These are phyloP conservation scores for Neckera pumila DNA, from an alignment of 225 moss, liverwort and hornwort species.

Conservation along the genomic window DNA sequence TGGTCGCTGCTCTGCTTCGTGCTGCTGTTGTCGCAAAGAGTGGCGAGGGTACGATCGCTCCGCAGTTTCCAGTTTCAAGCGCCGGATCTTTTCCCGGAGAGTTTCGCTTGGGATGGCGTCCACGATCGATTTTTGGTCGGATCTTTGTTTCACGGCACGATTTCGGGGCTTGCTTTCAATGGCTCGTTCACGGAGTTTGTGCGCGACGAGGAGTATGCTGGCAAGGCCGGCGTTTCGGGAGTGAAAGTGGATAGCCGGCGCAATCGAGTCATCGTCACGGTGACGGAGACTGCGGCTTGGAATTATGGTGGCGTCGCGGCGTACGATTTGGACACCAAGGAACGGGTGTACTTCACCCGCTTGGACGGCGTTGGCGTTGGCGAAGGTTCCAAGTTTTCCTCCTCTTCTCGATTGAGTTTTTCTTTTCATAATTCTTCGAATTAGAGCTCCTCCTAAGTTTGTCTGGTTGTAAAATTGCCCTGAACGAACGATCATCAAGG, in stretches of 20 bases:
- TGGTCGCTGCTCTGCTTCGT: background rate
- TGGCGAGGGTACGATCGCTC: background rate
- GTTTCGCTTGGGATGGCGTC: slow-evolving; percentile 63
- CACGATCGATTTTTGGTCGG: slow-evolving; percentile 58
- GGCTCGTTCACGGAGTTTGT: slow-evolving; percentile 47
- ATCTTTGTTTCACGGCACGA: slow-evolving; percentile 13
- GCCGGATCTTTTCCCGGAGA: slow-evolving; percentile 48
- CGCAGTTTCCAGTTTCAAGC: background rate
- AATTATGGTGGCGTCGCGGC: slow-evolving; percentile 41
- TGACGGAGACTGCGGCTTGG: background rate
- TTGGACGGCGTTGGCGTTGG: slow-evolving; percentile 27
- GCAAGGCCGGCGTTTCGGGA: slow-evolving; percentile 20
- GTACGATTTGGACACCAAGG: slow-evolving; percentile 63
- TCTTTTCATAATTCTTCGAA: background rate
- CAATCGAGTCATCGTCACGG: slow-evolving; percentile 41
- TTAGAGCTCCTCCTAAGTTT: background rate
- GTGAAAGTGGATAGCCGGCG: slow-evolving; percentile 42
- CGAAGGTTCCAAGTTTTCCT: background rate
- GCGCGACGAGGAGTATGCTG: slow-evolving; percentile 38
- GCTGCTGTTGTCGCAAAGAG: background rate
- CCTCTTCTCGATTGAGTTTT: background rate
- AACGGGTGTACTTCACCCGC: slow-evolving; percentile 33
- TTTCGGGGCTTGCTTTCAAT: slow-evolving; percentile 24
- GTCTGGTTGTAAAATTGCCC: background rate
- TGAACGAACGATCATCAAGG: background rate